Base-by-base conservation (phyloP, 805 yeast species). In the Candida chilensis region DNA sequence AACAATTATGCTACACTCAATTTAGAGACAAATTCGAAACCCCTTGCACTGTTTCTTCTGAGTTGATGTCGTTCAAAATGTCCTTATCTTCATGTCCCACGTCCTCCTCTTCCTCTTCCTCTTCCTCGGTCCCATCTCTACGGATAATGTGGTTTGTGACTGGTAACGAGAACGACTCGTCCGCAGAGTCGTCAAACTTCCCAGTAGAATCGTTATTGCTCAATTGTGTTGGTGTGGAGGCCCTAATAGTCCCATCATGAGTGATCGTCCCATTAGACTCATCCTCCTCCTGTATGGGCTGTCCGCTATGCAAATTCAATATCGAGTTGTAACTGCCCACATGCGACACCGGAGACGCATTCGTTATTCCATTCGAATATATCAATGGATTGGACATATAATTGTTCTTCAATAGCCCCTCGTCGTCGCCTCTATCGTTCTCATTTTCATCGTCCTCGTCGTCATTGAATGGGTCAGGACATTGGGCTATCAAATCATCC, bases 401-500 rank as follows among this genome's bases (percentile, higher is more conserved):
- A 5, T 25, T 22, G 17, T 4, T 18, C n/a, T n/a, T n/a, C n/a
- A n/a, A n/a, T n/a, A n/a, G n/a, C n/a, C n/a, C n/a, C 20, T 20
- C 19, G 5, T 10, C 28, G 7, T 27, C 32, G 11, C 20, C 27
- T 12, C 7, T 22, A 2, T 18, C 27, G 12, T 8, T 13, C 6
- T n/a, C 31, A 3, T 20, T 28, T 4, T 14, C 34, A 7, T 27
- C 32, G 6, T 31, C 42, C n/a, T 32, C 39, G 9, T 47, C 52
- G 13, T 53, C 59, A 16, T 49, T 64, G 42, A 75, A 75, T 1
- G 82, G 81, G 47, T 81, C 92, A 1, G 81, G 79, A 22, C 83
- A 74, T 20, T 67, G 60, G 2, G 73, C 60, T 16, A 82, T 57
- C 31, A 82, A 55, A 16, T 70, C 77, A 45, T 85, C 95, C 20